Conservation (phyloP, 257 asterid species). For the Mentha longifolia region DNA sequence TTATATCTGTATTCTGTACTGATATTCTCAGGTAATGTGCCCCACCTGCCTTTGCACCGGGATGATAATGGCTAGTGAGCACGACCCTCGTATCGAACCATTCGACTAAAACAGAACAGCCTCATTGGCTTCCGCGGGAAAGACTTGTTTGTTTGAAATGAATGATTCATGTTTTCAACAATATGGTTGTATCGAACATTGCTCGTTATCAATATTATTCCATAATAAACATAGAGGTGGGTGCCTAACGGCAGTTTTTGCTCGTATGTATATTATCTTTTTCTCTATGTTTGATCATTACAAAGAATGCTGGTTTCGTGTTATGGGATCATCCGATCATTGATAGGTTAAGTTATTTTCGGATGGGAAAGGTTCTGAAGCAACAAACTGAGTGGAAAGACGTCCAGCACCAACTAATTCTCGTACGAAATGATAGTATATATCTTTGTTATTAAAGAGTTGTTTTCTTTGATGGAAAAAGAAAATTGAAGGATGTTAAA, state of each 20-base stretch:
- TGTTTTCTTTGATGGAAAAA: no score
- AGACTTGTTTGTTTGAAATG: conserved; percentile 8
- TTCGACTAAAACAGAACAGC: conserved; percentile 54
- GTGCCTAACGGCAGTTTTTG: not conserved
- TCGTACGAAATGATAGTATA: no score
- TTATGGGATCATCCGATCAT: no score
- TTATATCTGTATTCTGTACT: not conserved
- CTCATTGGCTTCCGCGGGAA: not conserved
- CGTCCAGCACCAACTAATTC: no score
- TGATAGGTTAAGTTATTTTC: no score
- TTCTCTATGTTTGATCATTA: not conserved
- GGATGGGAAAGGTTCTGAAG: no score
- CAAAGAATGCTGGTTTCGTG: no score
- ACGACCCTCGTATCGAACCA: conserved; percentile 85
- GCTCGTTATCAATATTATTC: not conserved
- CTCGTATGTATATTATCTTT: not conserved
- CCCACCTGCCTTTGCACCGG: conserved; percentile 97
- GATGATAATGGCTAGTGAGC: conserved; percentile 97
- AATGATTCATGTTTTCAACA: not conserved
- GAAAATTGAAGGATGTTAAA: no score
- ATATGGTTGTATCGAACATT: no score
- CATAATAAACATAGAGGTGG: not conserved
- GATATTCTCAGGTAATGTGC: conserved; percentile 69
- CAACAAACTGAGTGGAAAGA: no score
- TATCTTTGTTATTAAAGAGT: no score